A percentile compares a stretch with the other conserved stretches of the same genome.
Evolutionary conservation across 169 alveolate species (phyloP).

Genomic region (Besnoitia besnoiti): DNA sequence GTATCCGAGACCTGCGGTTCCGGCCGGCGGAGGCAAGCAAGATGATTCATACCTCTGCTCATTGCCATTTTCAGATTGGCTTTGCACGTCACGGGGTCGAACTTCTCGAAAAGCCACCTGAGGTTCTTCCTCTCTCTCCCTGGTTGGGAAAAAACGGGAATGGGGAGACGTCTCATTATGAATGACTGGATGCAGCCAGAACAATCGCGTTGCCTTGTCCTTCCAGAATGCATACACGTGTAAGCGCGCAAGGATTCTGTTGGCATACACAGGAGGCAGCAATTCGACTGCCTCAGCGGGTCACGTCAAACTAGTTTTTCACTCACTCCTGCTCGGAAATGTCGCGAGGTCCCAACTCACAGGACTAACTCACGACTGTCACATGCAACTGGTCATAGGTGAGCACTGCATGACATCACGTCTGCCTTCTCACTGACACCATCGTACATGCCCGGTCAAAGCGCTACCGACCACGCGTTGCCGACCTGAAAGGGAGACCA

Average conservation of each 20-base stretch:
- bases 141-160: background rate
- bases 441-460: too few species aligned
- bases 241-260: background rate
- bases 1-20: too few species aligned
- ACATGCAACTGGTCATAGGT: too few species aligned
- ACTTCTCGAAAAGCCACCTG: slow-evolving; percentile 58
- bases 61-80: slow-evolving; percentile 62
- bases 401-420: too few species aligned
- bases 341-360: too few species aligned
- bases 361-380: too few species aligned
- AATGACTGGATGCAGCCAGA: too few species aligned
- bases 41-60: slow-evolving; percentile 59
- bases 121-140: background rate
- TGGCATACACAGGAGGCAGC: background rate
- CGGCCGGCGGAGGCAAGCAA: too few species aligned
- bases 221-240: background rate
- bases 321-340: too few species aligned
- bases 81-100: slow-evolving; percentile 57
- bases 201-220: background rate
- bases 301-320: background rate
- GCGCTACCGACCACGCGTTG: too few species aligned
- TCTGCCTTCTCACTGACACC: too few species aligned
- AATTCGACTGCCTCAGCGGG: background rate
- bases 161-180: background rate
- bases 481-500: too few species aligned